Conservation (phyloP, 169 alveolate species). For the Sarcocystis neurona region DNA sequence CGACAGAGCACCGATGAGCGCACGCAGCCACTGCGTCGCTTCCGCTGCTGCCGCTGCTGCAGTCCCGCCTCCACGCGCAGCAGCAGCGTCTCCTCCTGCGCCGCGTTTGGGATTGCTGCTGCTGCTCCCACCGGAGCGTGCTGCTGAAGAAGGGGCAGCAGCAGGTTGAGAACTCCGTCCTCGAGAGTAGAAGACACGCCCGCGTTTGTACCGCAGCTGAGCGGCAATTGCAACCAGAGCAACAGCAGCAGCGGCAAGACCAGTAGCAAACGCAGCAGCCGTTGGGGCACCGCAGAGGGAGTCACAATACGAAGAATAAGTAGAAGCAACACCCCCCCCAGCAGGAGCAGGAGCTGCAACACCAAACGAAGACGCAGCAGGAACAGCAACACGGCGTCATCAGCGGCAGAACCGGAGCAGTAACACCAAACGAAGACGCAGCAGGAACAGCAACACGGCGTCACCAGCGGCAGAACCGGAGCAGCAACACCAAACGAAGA, state of each 20-base stretch:
- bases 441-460: too few relatives aligned
- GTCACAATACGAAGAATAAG: too few relatives aligned
- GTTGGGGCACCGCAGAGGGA: too few relatives aligned
- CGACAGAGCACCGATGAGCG: not conserved
- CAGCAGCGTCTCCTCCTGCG: not conserved
- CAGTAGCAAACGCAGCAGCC: not conserved
- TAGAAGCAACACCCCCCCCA: too few relatives aligned
- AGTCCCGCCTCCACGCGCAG: not conserved
- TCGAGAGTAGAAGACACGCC: constrained; percentile 2
- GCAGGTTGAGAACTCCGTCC: not conserved
- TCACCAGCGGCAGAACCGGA: too few relatives aligned
- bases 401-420: too few relatives aligned
- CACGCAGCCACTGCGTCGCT: constrained; percentile 19
- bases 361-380: too few relatives aligned
- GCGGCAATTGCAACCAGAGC: not conserved
- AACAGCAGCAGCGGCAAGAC: not conserved
- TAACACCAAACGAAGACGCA: too few relatives aligned
- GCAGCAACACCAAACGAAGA: too few relatives aligned
- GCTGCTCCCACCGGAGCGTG: not conserved
- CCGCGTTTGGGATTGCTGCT: too few relatives aligned
- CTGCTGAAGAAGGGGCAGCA: not conserved
- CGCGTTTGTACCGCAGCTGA: constrained; percentile 47
- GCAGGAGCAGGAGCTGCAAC: too few relatives aligned
- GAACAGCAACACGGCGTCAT: too few relatives aligned
- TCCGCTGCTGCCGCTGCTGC: not conserved